These are phyloP conservation scores for Aspergillus sp. DNA, from an alignment of 2,329 filamentous ascomycete genomes.

Conservation along the genomic window DNA sequence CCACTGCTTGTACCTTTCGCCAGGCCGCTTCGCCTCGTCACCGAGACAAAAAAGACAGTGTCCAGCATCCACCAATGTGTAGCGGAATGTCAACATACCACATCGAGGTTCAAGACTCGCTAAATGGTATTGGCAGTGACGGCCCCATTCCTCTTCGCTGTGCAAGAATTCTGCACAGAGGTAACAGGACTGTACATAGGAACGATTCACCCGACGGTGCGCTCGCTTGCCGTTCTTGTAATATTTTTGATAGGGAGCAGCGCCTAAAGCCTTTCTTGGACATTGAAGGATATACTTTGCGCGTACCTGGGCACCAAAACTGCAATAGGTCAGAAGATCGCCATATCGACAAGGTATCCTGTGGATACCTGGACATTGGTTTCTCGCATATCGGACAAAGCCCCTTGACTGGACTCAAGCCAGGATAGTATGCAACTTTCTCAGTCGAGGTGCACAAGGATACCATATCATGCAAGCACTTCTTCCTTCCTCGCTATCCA, in stretches of 20 bases:
- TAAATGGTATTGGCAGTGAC: conserved; percentile 6
- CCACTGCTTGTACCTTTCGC: conserved; percentile 11
- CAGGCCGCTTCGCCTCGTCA: conserved; percentile 2
- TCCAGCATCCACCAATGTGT: conserved; percentile 8
- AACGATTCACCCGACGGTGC: not conserved
- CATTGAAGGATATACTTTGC: not conserved
- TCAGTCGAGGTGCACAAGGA: conserved; percentile 15
- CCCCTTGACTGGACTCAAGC: not conserved
- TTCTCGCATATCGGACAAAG: conserved; percentile 1
- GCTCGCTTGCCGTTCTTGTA: not conserved
- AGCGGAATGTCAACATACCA: conserved; percentile 12
- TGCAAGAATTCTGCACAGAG: not conserved
- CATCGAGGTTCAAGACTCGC: conserved; percentile 6
- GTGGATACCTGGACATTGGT: conserved; percentile 5
- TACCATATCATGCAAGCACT: conserved; percentile 19
- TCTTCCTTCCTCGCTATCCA: conserved; percentile 17
- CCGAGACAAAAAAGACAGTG: conserved; percentile 13
- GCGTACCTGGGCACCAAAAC: not conserved
- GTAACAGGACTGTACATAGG: not conserved
- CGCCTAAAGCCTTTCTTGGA: not conserved
- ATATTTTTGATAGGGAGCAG: not conserved
- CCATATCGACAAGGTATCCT: not conserved
- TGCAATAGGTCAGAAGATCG: not conserved
- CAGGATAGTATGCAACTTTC: conserved; percentile 14
- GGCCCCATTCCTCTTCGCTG: conserved; percentile 2